A percentile compares a stretch with the other conserved stretches of the same genome.
phyloP scores from a whole-genome alignment of 306 rosid genomes.

The Spatholobus suberectus region DNA sequence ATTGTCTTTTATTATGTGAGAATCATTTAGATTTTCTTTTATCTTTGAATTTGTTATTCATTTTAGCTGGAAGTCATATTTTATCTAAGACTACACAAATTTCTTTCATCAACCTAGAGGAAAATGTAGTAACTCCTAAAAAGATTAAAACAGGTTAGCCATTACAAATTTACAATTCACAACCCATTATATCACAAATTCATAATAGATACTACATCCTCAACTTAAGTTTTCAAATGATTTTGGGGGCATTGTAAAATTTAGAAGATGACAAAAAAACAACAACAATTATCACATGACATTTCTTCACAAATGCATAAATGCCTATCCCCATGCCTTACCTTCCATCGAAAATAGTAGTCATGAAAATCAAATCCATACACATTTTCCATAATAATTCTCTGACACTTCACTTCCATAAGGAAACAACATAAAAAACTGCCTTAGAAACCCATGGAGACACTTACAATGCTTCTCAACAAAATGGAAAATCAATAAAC shows the following conservation, averaged over 20 bases:
- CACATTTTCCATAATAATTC: background rate
- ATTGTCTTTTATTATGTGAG: background rate
- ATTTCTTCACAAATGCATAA: background rate
- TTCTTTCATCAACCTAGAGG: background rate
- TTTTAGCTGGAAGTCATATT: background rate
- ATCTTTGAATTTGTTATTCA: background rate
- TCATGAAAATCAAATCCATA: slow-evolving; percentile 7
- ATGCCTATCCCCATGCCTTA: background rate
- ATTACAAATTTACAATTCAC: background rate
- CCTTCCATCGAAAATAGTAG: background rate
- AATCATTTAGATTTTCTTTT: background rate
- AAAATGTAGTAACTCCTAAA: background rate
- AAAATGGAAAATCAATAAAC: too few species aligned
- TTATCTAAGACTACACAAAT: background rate
- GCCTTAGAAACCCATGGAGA: background rate
- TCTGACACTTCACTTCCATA: background rate
- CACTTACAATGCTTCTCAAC: slow-evolving; percentile 7
- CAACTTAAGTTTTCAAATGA: background rate
- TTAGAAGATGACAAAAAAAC: background rate
- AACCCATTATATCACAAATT: background rate
- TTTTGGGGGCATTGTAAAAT: background rate
- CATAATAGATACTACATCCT: background rate
- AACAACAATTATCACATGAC: background rate
- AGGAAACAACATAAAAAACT: background rate
- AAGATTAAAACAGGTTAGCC: background rate